Conservation (phyloP, 371 early-diverging fungal species). For the Dentiscutata heterogama region DNA sequence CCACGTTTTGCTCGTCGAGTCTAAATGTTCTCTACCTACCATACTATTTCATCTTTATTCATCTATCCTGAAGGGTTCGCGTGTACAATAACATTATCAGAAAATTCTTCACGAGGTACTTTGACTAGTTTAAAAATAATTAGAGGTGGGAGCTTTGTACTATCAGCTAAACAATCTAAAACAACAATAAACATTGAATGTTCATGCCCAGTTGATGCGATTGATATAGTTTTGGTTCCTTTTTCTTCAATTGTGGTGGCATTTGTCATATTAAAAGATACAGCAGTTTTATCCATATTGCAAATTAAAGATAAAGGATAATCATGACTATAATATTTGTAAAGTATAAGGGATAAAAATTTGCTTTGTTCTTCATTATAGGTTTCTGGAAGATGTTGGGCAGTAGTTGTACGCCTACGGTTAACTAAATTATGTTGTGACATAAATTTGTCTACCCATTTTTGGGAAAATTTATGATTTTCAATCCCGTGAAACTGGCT, state of each 20-base stretch:
- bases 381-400: not conserved
- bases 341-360: not conserved
- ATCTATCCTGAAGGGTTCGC: too few relatives aligned
- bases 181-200: constrained; percentile 1
- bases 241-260: not conserved
- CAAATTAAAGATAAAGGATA: constrained; percentile 6
- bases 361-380: not conserved
- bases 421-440: not conserved
- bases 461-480: constrained; percentile 11
- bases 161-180: constrained; percentile 1
- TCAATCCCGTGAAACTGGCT: not conserved
- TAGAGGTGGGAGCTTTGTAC: not conserved
- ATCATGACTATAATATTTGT: not conserved
- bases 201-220: constrained; percentile 23
- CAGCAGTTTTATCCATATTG: constrained; percentile 29
- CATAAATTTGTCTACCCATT: not conserved
- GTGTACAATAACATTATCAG: too few relatives aligned
- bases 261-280: constrained; percentile 15
- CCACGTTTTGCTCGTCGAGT: too few relatives aligned
- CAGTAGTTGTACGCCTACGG: not conserved
- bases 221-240: not conserved
- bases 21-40: too few relatives aligned
- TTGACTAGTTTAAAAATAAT: constrained; percentile 15
- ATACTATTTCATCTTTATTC: too few relatives aligned
- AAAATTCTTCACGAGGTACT: not conserved